A percentile compares a stretch with the other conserved stretches of the same genome.
Conservation (phyloP, 2,329 filamentous ascomycete genomes). For the Clarireedia hainanense region DNA sequence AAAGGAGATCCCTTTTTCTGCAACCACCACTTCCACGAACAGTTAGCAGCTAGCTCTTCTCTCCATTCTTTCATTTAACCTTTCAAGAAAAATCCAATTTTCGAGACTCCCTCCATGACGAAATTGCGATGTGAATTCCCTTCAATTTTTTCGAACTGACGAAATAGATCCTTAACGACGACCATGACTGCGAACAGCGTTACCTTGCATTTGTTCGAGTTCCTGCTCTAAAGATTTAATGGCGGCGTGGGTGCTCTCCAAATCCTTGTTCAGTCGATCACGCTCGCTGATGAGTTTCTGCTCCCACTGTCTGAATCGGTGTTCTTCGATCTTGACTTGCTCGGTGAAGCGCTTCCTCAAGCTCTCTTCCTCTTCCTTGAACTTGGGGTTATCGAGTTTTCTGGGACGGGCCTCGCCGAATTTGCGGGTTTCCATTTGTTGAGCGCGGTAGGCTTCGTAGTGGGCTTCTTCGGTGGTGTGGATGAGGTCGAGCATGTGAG, state of each 20-base stretch:
- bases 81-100: conserved; percentile 5
- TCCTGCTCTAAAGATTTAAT: conserved; percentile 90
- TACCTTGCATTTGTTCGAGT: conserved; percentile 88
- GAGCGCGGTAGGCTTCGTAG: conserved; percentile 97
- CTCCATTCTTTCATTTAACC: conserved; percentile 9
- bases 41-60: conserved; percentile 17
- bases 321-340: conserved; percentile 99
- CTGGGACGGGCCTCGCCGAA: conserved; percentile 94
- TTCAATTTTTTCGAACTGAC: background rate
- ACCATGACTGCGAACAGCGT: conserved; percentile 77
- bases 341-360: conserved; percentile 98
- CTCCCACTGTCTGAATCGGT: conserved; percentile 98
- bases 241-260: conserved; percentile 91
- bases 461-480: conserved; percentile 99
- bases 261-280: conserved; percentile 98
- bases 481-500: conserved; percentile 99
- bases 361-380: conserved; percentile 99
- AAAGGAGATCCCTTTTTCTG: background rate
- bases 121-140: too few species aligned
- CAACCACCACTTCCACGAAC: conserved; percentile 15
- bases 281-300: conserved; percentile 99
- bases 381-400: conserved; percentile 99
- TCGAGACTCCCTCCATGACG: background rate
- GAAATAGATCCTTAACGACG: conserved; percentile 58
- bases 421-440: conserved; percentile 99